Conservation (phyloP, 345 rosid species). For the Eucalyptus marginata region DNA sequence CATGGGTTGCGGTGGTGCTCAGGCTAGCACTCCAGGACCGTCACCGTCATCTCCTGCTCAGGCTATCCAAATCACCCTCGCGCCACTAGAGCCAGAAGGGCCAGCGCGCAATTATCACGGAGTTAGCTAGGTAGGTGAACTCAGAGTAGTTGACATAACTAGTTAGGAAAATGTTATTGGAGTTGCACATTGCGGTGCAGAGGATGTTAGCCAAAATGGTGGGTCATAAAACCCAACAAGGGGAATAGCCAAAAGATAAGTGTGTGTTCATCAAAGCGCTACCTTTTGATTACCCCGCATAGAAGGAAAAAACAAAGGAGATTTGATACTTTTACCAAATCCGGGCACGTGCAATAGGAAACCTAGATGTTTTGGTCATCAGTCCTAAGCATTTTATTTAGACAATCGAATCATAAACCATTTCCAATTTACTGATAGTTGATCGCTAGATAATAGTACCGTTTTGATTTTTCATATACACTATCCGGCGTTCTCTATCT, state of each 20-base stretch:
- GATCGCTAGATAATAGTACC: neutral
- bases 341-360: neutral
- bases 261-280: neutral
- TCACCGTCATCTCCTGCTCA: neutral
- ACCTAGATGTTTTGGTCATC: neutral
- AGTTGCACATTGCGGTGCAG: neutral
- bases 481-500: neutral
- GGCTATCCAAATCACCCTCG: slow-evolving; percentile 15
- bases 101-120: slow-evolving; percentile 27
- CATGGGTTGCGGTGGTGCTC: slow-evolving; percentile 8
- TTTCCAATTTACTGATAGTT: neutral
- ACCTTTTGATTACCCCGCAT: neutral
- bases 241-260: neutral
- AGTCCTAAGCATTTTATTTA: neutral
- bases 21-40: slow-evolving; percentile 10
- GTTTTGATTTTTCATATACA: neutral
- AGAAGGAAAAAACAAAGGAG: neutral
- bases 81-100: slow-evolving; percentile 52
- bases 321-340: neutral
- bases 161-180: neutral
- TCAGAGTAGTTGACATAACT: neutral
- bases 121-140: neutral
- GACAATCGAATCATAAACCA: neutral
- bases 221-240: neutral
- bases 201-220: neutral